phyloP scores from a whole-genome alignment of 2,329 filamentous ascomycete species.

The Fusarium sp. region DNA sequence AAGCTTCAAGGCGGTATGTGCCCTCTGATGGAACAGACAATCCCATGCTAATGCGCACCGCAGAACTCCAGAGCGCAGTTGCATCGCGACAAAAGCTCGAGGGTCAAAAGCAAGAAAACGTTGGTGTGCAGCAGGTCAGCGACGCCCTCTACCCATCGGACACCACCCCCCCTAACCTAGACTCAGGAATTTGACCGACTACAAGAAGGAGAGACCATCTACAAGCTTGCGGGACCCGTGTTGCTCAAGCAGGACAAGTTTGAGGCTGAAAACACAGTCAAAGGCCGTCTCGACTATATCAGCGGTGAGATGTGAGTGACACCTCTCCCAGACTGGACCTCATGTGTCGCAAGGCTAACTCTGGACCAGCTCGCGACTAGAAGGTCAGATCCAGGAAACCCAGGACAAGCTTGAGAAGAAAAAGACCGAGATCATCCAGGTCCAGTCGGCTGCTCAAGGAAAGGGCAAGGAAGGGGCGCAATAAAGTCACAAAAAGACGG shows the following conservation, averaged over 20 bases:
- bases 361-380: slow-evolving; percentile 51
- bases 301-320: slow-evolving; percentile 85
- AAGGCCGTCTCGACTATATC: slow-evolving; percentile 91
- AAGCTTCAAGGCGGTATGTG: slow-evolving; percentile 80
- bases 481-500: slow-evolving; percentile 20
- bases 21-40: not conserved
- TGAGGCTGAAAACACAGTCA: slow-evolving; percentile 90
- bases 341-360: slow-evolving; percentile 21
- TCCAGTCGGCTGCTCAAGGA: slow-evolving; percentile 54
- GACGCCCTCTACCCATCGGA: not conserved
- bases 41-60: slow-evolving; percentile 13
- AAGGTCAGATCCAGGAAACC: slow-evolving; percentile 63
- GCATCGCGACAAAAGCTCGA: slow-evolving; percentile 89
- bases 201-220: slow-evolving; percentile 85
- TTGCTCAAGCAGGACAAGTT: slow-evolving; percentile 92
- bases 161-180: slow-evolving; percentile 24
- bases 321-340: not conserved
- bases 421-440: slow-evolving; percentile 67
- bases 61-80: slow-evolving; percentile 82
- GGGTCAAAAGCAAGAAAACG: slow-evolving; percentile 92
- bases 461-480: slow-evolving; percentile 45
- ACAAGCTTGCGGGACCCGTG: slow-evolving; percentile 93
- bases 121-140: slow-evolving; percentile 80
- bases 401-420: slow-evolving; percentile 67
- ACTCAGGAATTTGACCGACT: slow-evolving; percentile 81